Percentiles rank a stretch among this genome's conserved stretches.
phyloP scores from a whole-genome alignment of 768 basidiomycete species.

The Suillus ampliporus region DNA sequence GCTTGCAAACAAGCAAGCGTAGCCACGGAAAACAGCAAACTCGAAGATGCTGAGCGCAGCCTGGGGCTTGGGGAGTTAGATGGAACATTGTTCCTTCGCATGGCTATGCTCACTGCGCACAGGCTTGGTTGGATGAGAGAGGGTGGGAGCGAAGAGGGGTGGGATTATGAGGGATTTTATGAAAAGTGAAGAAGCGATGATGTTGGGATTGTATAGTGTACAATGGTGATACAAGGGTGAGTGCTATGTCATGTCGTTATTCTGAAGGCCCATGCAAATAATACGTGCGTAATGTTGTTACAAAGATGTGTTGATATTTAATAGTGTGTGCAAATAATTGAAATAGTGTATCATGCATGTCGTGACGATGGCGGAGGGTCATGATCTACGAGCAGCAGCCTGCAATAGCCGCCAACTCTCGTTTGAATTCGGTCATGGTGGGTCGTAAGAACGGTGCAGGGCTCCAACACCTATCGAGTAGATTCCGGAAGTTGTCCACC shows the following conservation, averaged over 20 bases:
- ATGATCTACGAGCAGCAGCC: slow-evolving; percentile 12
- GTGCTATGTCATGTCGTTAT: neutral
- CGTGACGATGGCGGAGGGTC: neutral
- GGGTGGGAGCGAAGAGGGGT: slow-evolving; percentile 30
- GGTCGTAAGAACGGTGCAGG: slow-evolving; percentile 44
- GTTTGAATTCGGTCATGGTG: slow-evolving; percentile 46
- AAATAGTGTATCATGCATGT: slow-evolving; percentile 8
- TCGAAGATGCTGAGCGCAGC: slow-evolving; percentile 31
- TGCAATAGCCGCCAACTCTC: slow-evolving; percentile 16
- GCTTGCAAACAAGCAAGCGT: slow-evolving; percentile 13
- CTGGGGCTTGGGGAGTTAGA: slow-evolving; percentile 29
- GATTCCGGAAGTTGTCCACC: slow-evolving; percentile 47
- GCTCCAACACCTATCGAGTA: slow-evolving; percentile 54
- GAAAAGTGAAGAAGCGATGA: slow-evolving; percentile 5
- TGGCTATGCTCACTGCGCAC: slow-evolving; percentile 32
- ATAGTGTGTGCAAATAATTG: slow-evolving; percentile 9
- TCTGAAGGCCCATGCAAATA: neutral
- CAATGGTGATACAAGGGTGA: slow-evolving; percentile 12
- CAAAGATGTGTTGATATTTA: neutral
- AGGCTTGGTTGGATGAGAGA: slow-evolving; percentile 44
- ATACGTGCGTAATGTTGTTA: slow-evolving; percentile 1
- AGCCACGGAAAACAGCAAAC: slow-evolving; percentile 13
- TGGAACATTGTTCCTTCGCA: slow-evolving; percentile 33
- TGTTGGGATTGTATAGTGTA: slow-evolving; percentile 16
- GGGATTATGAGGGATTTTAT: slow-evolving; percentile 39